A percentile compares a stretch with the other conserved stretches of the same genome.
Conservation (phyloP, 2,329 filamentous ascomycete species). For the Phaeosphaeriaceae sp. region DNA sequence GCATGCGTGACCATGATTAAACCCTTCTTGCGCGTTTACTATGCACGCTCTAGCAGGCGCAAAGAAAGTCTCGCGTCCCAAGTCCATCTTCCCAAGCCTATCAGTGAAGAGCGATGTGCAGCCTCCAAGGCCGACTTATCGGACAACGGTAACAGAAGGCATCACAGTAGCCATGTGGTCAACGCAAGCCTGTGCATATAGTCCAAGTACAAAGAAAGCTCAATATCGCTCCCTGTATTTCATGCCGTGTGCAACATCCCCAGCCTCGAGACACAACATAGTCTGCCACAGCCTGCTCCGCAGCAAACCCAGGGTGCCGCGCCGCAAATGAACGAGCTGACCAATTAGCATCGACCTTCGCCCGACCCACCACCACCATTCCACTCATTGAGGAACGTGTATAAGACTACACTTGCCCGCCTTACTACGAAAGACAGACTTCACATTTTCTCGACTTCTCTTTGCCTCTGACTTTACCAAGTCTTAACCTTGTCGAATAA, state of each 20-base stretch:
- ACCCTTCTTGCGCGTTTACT: background rate
- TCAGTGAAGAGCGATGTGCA: background rate
- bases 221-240: slow-evolving; percentile 3
- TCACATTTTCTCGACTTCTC: background rate
- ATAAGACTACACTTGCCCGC: slow-evolving; percentile 8
- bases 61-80: background rate
- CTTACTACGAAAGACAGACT: background rate
- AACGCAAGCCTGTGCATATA: slow-evolving; percentile 2
- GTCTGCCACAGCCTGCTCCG: slow-evolving; percentile 1
- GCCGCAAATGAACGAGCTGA: slow-evolving; percentile 10
- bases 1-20: background rate
- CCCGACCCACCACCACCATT: background rate
- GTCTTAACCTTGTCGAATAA: background rate
- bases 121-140: background rate
- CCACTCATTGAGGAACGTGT: slow-evolving; percentile 1
- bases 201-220: background rate
- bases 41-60: background rate
- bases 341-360: slow-evolving; percentile 11
- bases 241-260: slow-evolving; percentile 3
- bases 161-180: background rate
- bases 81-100: background rate
- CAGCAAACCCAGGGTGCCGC: slow-evolving; percentile 3
- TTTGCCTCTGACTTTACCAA: background rate
- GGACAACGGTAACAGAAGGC: slow-evolving; percentile 2
- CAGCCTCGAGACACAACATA: background rate